These are phyloP conservation scores for Prunus yedoensis DNA, from an alignment of 331 rosid genomes.

Conservation along the genomic window DNA sequence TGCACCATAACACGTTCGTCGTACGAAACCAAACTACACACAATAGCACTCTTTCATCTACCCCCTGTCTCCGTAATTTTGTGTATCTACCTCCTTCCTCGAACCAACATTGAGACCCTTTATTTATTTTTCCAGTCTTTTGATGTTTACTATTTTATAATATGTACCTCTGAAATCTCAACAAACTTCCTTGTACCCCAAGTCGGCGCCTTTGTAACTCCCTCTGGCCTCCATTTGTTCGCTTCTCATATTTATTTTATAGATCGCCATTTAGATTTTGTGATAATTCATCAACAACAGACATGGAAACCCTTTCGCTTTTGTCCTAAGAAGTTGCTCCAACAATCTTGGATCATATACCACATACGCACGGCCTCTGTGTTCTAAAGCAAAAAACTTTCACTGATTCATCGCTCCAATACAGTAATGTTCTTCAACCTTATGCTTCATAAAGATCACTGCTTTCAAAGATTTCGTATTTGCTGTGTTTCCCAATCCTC, in stretches of 20 bases:
- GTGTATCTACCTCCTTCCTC: neutral
- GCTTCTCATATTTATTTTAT: neutral
- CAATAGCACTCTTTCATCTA: neutral
- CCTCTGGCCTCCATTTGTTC: neutral
- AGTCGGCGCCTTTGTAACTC: constrained; percentile 7
- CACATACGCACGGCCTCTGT: no score
- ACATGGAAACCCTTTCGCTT: neutral
- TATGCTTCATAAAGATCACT: neutral
- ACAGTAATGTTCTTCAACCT: constrained; percentile 1
- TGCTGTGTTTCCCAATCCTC: neutral
- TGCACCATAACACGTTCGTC: neutral
- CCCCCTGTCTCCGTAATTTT: neutral
- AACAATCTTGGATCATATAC: neutral
- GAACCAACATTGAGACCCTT: neutral
- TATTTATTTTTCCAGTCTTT: neutral
- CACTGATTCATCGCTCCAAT: neutral
- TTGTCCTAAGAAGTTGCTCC: neutral
- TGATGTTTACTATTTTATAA: neutral
- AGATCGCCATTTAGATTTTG: neutral
- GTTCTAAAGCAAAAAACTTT: neutral
- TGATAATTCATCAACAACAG: neutral
- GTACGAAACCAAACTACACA: neutral
- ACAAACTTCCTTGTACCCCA: constrained; percentile 34
- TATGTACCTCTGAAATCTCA: neutral
- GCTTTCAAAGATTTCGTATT: neutral